Conservation (phyloP, 225 moss, liverwort and hornwort species). For the Pseudoscleropodium purum region DNA sequence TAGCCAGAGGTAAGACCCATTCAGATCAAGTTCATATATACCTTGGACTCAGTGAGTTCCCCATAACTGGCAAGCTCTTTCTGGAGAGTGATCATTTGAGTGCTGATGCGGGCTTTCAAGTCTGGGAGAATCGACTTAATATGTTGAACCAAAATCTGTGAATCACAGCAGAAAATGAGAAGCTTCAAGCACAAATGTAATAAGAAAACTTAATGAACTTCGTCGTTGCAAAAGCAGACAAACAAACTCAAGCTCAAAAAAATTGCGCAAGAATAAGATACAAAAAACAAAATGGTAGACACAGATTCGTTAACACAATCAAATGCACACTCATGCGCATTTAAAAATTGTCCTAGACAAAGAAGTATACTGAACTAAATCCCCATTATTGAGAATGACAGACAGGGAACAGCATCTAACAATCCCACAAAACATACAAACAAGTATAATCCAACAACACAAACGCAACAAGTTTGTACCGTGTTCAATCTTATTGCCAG, state of each 20-base stretch:
- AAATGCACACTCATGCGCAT: neutral
- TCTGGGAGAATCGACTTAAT: constrained; percentile 93
- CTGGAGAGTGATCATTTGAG: constrained; percentile 90
- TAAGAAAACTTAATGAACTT: neutral
- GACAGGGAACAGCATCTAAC: neutral
- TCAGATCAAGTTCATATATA: neutral
- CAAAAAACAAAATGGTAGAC: neutral
- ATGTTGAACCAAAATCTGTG: constrained; percentile 91
- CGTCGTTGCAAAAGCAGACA: neutral
- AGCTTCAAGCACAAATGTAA: neutral
- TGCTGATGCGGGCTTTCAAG: constrained; percentile 87
- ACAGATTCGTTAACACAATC: neutral
- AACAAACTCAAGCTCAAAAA: neutral
- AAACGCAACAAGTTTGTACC: constrained; percentile 10
- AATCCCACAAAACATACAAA: neutral
- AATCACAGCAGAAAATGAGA: neutral
- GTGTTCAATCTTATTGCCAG: constrained; percentile 85
- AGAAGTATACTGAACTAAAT: neutral
- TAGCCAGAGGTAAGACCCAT: neutral
- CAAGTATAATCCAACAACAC: neutral
- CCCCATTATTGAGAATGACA: neutral
- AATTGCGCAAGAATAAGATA: neutral
- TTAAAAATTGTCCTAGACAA: neutral
- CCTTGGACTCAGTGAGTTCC: constrained; percentile 96
- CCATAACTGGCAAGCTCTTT: constrained; percentile 98